Evolutionary conservation across 2,329 filamentous ascomycete species (phyloP), one percentile per base, ranked within the genome.

Genomic region (Cytospora leucostoma): DNA sequence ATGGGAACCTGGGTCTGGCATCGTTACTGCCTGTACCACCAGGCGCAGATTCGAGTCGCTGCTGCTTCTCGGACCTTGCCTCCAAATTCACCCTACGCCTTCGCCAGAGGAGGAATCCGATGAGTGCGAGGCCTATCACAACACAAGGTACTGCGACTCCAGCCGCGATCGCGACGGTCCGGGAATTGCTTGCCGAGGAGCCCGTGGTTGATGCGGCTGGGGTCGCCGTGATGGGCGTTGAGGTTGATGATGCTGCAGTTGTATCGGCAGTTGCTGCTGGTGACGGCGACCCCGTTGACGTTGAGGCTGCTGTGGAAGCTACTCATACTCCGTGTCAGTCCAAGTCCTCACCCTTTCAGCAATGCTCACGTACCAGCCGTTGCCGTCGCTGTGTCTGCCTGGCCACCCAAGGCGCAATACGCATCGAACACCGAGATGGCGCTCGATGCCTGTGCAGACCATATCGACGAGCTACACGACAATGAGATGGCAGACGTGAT

Each of bases 1-100:
- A 65, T 7, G 50, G 56, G 21, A 65, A 65, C 19, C 63, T 52
- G 33, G 64, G 58, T 11, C 56, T 65, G 33, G 53, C 54, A n/a
- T 49, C 32, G 4, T 55, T 55, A 2, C 44, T 59, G 12, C 47
- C 61, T 40, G 49, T 33, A 27, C 52, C 44, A 15, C 57, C 61
- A 27, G 64, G 44, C 17, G 50, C 50, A 5, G 55, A 44, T 3
- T 63, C 61, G 12, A 63, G 10, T 37, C 49, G 55, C 35, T 62
- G 53, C 13, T 53, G 57, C 49, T 47, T 61, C 56, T 63, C 53
- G 1, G 50, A 34, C n/a, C 57, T 58, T 53, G 34, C 21, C 34
- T 55, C 33, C 64, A 27, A 33, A 12, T n/a, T 47, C 17, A 17
- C 21, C 35, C 59, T 34, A 19, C 61, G 56, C 49, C 57, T 58